Conservation (phyloP, 768 basidiomycete genomes). For the Termitomyces sp. region DNA sequence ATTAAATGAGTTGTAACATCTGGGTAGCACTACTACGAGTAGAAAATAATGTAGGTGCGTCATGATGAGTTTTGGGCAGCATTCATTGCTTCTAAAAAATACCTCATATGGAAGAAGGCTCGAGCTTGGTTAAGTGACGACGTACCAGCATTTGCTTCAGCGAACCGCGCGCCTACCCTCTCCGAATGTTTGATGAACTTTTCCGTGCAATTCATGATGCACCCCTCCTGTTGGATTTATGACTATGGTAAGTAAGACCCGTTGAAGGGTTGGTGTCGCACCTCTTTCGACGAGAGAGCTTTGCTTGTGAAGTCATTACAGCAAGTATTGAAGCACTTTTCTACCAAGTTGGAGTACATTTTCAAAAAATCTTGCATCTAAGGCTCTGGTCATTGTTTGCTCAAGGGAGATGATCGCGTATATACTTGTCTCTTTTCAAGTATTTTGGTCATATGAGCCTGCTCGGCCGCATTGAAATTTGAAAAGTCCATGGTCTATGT, state of each 20-base stretch:
- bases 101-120: not conserved
- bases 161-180: slow-evolving; percentile 86
- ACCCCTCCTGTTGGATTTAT: slow-evolving; percentile 57
- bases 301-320: slow-evolving; percentile 97
- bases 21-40: slow-evolving; percentile 3
- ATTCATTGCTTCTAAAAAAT: slow-evolving; percentile 19
- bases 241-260: not conserved
- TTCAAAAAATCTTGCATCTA: slow-evolving; percentile 99
- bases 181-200: slow-evolving; percentile 98
- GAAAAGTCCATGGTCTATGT: slow-evolving; percentile 80
- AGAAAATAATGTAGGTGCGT: slow-evolving; percentile 7
- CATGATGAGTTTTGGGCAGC: slow-evolving; percentile 30
- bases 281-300: slow-evolving; percentile 91
- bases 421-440: slow-evolving; percentile 96
- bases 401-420: not conserved
- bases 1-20: slow-evolving; percentile 5
- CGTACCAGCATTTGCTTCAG: slow-evolving; percentile 88
- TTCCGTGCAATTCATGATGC: slow-evolving; percentile 91
- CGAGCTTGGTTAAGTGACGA: slow-evolving; percentile 3
- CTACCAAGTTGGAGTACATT: slow-evolving; percentile 91
- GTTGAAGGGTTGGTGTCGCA: slow-evolving; percentile 18
- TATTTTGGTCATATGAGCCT: slow-evolving; percentile 91
- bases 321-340: slow-evolving; percentile 93
- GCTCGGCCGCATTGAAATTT: slow-evolving; percentile 81
- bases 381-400: slow-evolving; percentile 2